A percentile compares a stretch with the other conserved stretches of the same genome.
phyloP scores from a whole-genome alignment of 176 grass and related monocot species.

The Bolboschoenus planiculmis region DNA sequence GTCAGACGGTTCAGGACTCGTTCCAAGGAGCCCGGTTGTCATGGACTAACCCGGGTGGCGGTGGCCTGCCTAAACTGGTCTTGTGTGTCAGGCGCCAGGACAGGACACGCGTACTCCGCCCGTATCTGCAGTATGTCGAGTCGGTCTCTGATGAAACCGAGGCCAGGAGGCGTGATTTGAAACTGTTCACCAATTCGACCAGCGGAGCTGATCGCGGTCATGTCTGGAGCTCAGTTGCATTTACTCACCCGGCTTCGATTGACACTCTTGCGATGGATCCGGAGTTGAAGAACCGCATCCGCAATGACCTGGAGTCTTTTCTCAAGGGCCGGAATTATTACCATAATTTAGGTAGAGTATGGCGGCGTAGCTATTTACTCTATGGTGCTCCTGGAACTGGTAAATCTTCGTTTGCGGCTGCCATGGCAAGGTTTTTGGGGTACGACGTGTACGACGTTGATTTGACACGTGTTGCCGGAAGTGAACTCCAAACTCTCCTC shows the following conservation, averaged over 20 bases:
- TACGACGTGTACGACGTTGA: constrained; percentile 86
- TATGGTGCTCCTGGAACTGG: constrained; percentile 77
- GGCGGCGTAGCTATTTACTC: constrained; percentile 83
- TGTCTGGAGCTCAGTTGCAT: constrained; percentile 42
- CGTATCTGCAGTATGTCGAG: constrained; percentile 66
- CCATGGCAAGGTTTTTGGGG: constrained; percentile 73
- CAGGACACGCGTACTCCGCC: constrained; percentile 45
- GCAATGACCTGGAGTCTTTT: constrained; percentile 63
- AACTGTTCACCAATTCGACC: constrained; percentile 39
- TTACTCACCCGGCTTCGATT: constrained; percentile 72
- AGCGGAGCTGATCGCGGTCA: constrained; percentile 9
- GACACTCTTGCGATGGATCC: constrained; percentile 80
- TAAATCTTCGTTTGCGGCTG: constrained; percentile 83
- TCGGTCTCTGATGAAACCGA: constrained; percentile 53
- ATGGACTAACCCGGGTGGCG: constrained; percentile 16
- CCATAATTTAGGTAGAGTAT: constrained; percentile 63
- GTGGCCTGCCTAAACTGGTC: constrained; percentile 15
- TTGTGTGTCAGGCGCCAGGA: constrained; percentile 53
- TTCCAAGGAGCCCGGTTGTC: constrained; percentile 42
- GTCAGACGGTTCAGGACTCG: constrained; percentile 33
- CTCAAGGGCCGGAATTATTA: constrained; percentile 69
- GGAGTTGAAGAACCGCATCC: constrained; percentile 57
- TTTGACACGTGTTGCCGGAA: constrained; percentile 34
- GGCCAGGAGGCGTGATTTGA: constrained; percentile 36
- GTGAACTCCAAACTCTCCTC: constrained; percentile 53